phyloP scores from a whole-genome alignment of 2,329 filamentous ascomycete species.

The Neurospora sp. region DNA sequence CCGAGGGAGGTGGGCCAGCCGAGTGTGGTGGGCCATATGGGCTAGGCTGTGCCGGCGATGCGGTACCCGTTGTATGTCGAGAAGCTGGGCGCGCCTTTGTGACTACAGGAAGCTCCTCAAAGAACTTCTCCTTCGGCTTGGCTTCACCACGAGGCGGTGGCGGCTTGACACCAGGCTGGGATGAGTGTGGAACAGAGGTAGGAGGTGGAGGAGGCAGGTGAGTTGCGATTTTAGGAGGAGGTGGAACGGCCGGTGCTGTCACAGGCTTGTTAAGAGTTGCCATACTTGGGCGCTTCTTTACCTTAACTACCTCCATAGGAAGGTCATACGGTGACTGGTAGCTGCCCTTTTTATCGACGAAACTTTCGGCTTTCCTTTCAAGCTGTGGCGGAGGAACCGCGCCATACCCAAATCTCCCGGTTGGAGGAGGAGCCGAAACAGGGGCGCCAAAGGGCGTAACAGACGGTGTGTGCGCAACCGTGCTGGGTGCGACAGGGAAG shows the following conservation, averaged over 20 bases:
- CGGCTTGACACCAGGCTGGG: constrained; percentile 28
- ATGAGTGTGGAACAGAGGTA: constrained; percentile 18
- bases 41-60: constrained; percentile 32
- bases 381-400: constrained; percentile 32
- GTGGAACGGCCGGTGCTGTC: constrained; percentile 35
- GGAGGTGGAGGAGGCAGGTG: constrained; percentile 15
- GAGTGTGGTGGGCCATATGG: constrained; percentile 24
- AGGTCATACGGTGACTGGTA: constrained; percentile 94
- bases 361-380: constrained; percentile 62
- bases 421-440: constrained; percentile 15
- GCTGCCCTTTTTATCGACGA: constrained; percentile 84
- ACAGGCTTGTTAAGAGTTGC: constrained; percentile 40
- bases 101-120: constrained; percentile 63
- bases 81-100: constrained; percentile 52
- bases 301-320: constrained; percentile 75
- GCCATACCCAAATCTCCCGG: constrained; percentile 25
- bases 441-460: constrained; percentile 15
- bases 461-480: constrained; percentile 11
- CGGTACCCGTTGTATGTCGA: constrained; percentile 35
- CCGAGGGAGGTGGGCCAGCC: constrained; percentile 20
- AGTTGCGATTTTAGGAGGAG: constrained; percentile 43
- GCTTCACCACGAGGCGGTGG: constrained; percentile 18
- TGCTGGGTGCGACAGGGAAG: constrained; percentile 11
- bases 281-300: constrained; percentile 53
- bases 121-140: constrained; percentile 51